Base-by-base conservation (phyloP, 768 basidiomycete genomes). In the Russula vinacea region DNA sequence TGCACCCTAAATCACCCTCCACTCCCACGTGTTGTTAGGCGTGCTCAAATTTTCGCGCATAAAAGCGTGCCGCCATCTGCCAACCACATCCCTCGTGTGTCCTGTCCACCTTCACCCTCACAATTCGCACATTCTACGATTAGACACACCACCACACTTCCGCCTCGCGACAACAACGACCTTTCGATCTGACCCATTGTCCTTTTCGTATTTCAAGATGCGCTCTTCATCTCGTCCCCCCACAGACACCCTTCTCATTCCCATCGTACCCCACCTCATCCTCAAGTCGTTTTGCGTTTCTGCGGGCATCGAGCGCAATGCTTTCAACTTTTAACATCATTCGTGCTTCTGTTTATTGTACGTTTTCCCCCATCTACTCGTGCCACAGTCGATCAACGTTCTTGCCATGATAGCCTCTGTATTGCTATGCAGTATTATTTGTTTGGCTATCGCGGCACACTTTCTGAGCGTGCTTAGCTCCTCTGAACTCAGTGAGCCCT, bases 371-470 rank as follows among this genome's bases (percentile, higher is more conserved):
- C 32, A 70, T 19, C 26, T 37, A 14, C 26, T 14, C 33, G 26
- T 17, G 5, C n/a, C 7, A 26, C 54, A 3, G 33, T 14, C 39
- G 32, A 17, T 51, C 47, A 44, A 35, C 19, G 60, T 29, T 29
- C 55, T 56, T 60, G 59, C 51, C 51, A 22, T 49, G 37, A 13
- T 62, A 92, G 90, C 78, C 70, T 76, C 83, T 50, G 83, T 90
- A 47, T 74, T 92, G 56, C 74, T 86, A 64, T 92, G 89, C 81
- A 89, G 89, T 24, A 75, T 88, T 65, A 86, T 93, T 69, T 90
- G 88, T 71, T 78, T 93, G 66, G 89, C 83, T 64, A 86, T 93
- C 77, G 88, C 89, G 56, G 87, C 80, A 42, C 88, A 90, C 71
- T 90, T 93, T 71, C 84, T 89, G 73, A 78, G 78, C 60, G 79